These are phyloP conservation scores for Pseudopyrenochaeta lycopersici DNA, from an alignment of 2,329 filamentous ascomycete species.

Conservation along the genomic window DNA sequence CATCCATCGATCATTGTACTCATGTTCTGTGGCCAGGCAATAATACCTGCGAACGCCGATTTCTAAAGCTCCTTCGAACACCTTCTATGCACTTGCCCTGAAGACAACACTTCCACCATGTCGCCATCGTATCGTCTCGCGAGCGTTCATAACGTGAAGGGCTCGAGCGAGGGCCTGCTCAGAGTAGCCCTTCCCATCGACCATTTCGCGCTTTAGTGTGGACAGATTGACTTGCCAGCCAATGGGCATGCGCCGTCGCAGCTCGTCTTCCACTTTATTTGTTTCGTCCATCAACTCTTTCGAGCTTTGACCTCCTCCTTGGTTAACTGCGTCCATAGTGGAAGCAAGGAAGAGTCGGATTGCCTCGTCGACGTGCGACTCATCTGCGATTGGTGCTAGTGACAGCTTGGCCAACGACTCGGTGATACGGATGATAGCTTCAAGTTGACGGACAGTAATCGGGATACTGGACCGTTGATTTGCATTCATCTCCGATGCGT, in stretches of 20 bases:
- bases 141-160: constrained; percentile 83
- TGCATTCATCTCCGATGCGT: constrained; percentile 86
- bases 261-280: constrained; percentile 84
- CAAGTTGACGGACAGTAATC: constrained; percentile 95
- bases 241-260: constrained; percentile 86
- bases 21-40: neutral
- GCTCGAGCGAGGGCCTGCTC: constrained; percentile 87
- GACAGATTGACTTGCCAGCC: constrained; percentile 94
- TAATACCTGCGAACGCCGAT: neutral
- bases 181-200: constrained; percentile 87
- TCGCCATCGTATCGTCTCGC: constrained; percentile 85
- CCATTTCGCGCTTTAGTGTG: constrained; percentile 87
- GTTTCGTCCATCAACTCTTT: constrained; percentile 93
- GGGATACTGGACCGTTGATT: constrained; percentile 93
- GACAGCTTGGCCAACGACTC: constrained; percentile 93
- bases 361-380: constrained; percentile 94
- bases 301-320: constrained; percentile 79
- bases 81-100: constrained; percentile 26
- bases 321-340: constrained; percentile 97
- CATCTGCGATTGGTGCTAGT: constrained; percentile 84
- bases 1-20: neutral
- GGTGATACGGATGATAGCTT: constrained; percentile 96
- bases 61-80: neutral
- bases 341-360: constrained; percentile 95
- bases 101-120: constrained; percentile 61